Evolutionary conservation across 352 stramenopile genomes (phyloP).

Genomic region (Phytopythium kandeliae): DNA sequence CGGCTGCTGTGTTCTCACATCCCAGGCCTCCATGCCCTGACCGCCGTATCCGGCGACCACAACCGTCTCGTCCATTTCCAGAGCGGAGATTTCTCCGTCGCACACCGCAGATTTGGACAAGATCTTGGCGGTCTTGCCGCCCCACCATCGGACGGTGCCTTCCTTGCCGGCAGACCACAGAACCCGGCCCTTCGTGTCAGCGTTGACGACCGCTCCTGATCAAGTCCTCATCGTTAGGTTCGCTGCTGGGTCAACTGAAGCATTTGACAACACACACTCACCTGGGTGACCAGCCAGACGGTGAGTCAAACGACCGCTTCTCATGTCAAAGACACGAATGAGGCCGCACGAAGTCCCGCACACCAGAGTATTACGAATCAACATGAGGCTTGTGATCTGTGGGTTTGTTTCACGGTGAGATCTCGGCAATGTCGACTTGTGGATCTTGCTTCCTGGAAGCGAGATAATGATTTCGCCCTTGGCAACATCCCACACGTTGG

Average conservation of each 20-base stretch:
- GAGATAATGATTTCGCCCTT: conserved; percentile 82
- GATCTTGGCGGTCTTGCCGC: conserved; percentile 84
- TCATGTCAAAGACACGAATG: conserved; percentile 84
- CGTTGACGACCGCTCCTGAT: conserved; percentile 74
- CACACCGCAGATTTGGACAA: conserved; percentile 79
- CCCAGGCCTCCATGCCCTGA: conserved; percentile 86
- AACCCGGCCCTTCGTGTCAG: conserved; percentile 80
- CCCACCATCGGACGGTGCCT: conserved; percentile 84
- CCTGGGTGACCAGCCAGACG: conserved; percentile 78
- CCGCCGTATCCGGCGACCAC: conserved; percentile 79
- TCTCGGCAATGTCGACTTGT: conserved; percentile 73
- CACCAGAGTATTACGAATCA: conserved; percentile 83
- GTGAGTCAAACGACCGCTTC: conserved; percentile 73
- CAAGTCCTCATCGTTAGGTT: conserved; percentile 3
- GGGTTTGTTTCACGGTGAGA: conserved; percentile 53
- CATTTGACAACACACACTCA: conserved; percentile 20
- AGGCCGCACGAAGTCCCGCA: conserved; percentile 84
- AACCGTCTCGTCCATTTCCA: conserved; percentile 88
- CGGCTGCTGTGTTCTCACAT: conserved; percentile 83
- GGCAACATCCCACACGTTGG: conserved; percentile 83
- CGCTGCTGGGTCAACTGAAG: not conserved
- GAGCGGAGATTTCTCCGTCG: conserved; percentile 59
- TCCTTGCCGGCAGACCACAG: conserved; percentile 82
- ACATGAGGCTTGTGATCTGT: conserved; percentile 86
- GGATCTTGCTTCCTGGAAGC: conserved; percentile 74